Evolutionary conservation across 176 grass and related monocot species (phyloP).

Genomic region (Carex myosuroides): DNA sequence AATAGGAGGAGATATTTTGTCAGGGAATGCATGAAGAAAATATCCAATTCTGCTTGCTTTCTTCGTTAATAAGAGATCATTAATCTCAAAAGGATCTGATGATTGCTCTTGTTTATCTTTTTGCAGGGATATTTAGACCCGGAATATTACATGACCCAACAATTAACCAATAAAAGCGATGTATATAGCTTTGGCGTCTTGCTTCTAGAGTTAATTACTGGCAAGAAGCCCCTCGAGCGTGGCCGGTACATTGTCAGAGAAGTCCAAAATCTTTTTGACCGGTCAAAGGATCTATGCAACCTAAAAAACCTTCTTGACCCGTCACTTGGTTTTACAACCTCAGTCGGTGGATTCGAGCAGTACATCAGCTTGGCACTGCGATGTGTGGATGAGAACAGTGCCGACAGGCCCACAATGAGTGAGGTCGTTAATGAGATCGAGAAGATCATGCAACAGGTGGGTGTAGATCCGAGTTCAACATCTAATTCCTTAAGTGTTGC

Average conservation of each 20-base stretch:
- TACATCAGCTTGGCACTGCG: slow-evolving; percentile 52
- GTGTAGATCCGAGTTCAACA: slow-evolving; percentile 24
- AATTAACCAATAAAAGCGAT: slow-evolving; percentile 53
- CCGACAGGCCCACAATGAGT: slow-evolving; percentile 50
- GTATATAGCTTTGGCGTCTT: slow-evolving; percentile 42
- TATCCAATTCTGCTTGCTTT: background rate
- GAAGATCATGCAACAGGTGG: slow-evolving; percentile 43
- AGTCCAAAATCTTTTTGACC: slow-evolving; percentile 38
- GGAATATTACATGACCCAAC: slow-evolving; percentile 90
- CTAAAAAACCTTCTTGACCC: slow-evolving; percentile 55
- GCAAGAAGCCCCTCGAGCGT: slow-evolving; percentile 52
- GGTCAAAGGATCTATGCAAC: slow-evolving; percentile 39
- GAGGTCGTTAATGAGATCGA: slow-evolving; percentile 58
- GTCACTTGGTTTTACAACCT: slow-evolving; percentile 4
- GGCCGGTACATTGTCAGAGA: slow-evolving; percentile 58
- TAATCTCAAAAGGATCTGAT: background rate
- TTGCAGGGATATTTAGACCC: slow-evolving; percentile 76
- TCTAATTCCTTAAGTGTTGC: slow-evolving; percentile 41
- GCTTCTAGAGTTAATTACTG: slow-evolving; percentile 50
- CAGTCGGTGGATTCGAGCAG: slow-evolving; percentile 32
- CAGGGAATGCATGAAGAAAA: background rate
- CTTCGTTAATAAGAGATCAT: background rate
- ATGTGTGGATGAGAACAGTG: slow-evolving; percentile 58
- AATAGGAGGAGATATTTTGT: background rate
- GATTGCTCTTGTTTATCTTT: background rate